Percentiles rank a stretch among this genome's conserved stretches.
These are phyloP conservation scores for Gynostemma pentaphyllum DNA, from an alignment of 306 rosid genomes.

Conservation along the genomic window DNA sequence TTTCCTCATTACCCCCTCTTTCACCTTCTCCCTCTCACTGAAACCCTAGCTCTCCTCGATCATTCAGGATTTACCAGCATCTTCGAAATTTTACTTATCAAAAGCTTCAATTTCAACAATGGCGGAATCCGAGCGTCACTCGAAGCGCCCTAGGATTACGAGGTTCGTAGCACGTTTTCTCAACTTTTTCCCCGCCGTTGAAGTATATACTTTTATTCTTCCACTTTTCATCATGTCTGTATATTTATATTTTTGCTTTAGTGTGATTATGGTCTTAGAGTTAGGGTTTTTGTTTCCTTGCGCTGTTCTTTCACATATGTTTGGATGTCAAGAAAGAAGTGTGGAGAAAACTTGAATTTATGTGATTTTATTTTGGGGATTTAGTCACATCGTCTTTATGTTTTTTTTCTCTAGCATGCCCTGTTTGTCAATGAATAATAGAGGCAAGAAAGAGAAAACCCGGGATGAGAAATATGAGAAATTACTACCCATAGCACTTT, in stretches of 20 bases:
- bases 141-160: slow-evolving; percentile 56
- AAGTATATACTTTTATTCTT: not conserved
- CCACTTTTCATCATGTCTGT: not conserved
- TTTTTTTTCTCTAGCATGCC: not conserved
- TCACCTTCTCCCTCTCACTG: not conserved
- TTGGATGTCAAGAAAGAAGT: not conserved
- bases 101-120: slow-evolving; percentile 16
- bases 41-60: slow-evolving; percentile 31
- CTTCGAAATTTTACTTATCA: slow-evolving; percentile 7
- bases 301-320: not conserved
- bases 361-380: not conserved
- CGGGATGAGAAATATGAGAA: not conserved
- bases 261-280: not conserved
- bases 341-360: not conserved
- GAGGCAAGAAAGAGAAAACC: not conserved
- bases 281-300: not conserved
- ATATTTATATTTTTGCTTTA: not conserved
- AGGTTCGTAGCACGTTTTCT: slow-evolving; percentile 32
- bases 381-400: not conserved
- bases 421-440: not conserved
- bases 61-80: slow-evolving; percentile 1
- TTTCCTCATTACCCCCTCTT: not conserved
- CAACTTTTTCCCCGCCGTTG: not conserved
- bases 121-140: slow-evolving; percentile 35
- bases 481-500: too few relatives aligned